Conservation (phyloP, 352 stramenopile species). For the Plasmopara halstedii region DNA sequence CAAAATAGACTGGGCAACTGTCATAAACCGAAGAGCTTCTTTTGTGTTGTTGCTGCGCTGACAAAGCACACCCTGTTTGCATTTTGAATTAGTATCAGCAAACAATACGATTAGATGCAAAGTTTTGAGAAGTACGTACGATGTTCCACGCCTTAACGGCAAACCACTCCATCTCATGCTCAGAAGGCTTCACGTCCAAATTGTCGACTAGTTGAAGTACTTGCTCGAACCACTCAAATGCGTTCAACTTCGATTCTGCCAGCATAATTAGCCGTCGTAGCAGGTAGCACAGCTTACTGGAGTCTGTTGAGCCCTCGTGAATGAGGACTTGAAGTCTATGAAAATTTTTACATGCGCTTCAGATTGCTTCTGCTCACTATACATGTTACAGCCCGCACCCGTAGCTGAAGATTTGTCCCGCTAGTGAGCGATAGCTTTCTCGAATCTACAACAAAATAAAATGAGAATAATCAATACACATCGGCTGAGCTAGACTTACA, state of each 20-base stretch:
- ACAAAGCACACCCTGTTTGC: constrained; percentile 25
- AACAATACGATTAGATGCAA: neutral
- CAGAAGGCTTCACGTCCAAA: constrained; percentile 35
- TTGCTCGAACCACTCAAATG: constrained; percentile 57
- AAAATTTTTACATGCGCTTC: neutral
- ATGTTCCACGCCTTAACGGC: constrained; percentile 71
- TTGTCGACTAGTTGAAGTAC: constrained; percentile 46
- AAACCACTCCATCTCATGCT: constrained; percentile 63
- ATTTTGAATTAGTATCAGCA: constrained; percentile 2
- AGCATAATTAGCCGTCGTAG: constrained; percentile 55
- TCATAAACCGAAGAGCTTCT: constrained; percentile 37
- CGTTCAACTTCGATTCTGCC: constrained; percentile 30
- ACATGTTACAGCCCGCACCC: constrained; percentile 18
- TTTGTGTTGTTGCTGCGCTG: constrained; percentile 25
- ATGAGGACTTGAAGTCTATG: constrained; percentile 52
- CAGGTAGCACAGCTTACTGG: constrained; percentile 41
- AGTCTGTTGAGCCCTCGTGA: constrained; percentile 28
- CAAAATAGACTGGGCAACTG: constrained; percentile 31
- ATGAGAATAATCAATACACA: constrained; percentile 1
- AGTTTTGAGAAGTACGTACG: constrained; percentile 22
- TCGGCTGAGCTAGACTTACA: constrained; percentile 13
- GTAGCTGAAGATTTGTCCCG: constrained; percentile 52
- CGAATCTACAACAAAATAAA: constrained; percentile 30
- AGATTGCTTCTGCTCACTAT: neutral
- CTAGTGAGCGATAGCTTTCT: constrained; percentile 43